Percentiles rank a stretch among this genome's conserved stretches.
phyloP scores from a whole-genome alignment of 2,329 filamentous ascomycete genomes.

The Fusarium lateritium region DNA sequence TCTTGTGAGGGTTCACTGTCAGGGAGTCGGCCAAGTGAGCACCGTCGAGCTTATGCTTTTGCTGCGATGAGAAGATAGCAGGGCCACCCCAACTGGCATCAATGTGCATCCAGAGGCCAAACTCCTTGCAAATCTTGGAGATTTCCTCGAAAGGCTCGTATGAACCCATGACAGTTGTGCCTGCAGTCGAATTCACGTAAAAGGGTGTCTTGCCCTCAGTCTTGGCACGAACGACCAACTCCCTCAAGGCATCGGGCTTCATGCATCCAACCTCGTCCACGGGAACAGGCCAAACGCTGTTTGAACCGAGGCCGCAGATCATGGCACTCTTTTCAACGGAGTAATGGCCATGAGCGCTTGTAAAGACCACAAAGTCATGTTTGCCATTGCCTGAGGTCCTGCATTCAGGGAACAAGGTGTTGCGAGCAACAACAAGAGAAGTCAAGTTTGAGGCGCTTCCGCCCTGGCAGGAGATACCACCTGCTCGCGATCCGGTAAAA shows the following conservation, averaged over 20 bases:
- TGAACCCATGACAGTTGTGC: constrained; percentile 91
- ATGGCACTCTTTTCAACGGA: constrained; percentile 95
- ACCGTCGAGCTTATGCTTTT: constrained; percentile 76
- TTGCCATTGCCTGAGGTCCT: constrained; percentile 79
- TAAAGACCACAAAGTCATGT: constrained; percentile 85
- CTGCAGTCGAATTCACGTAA: constrained; percentile 95
- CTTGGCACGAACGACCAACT: constrained; percentile 73
- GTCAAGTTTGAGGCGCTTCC: constrained; percentile 89
- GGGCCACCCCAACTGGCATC: constrained; percentile 93
- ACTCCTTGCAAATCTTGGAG: constrained; percentile 76
- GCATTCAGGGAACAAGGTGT: constrained; percentile 84
- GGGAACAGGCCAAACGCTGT: constrained; percentile 79
- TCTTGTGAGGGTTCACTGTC: constrained; percentile 96
- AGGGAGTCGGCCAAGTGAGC: constrained; percentile 83
- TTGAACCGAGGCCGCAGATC: constrained; percentile 85
- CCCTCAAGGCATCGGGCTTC: constrained; percentile 75
- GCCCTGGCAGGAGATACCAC: constrained; percentile 85
- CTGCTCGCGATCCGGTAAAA: constrained; percentile 76
- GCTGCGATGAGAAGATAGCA: constrained; percentile 80
- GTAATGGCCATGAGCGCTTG: constrained; percentile 92
- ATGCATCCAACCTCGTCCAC: constrained; percentile 83
- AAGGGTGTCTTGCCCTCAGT: constrained; percentile 83
- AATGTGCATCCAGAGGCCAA: constrained; percentile 91
- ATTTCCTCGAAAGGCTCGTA: constrained; percentile 86
- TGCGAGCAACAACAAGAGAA: constrained; percentile 88